Conservation (phyloP, 495 filamentous ascomycete genomes). For the Hypoxylon trugodes region DNA sequence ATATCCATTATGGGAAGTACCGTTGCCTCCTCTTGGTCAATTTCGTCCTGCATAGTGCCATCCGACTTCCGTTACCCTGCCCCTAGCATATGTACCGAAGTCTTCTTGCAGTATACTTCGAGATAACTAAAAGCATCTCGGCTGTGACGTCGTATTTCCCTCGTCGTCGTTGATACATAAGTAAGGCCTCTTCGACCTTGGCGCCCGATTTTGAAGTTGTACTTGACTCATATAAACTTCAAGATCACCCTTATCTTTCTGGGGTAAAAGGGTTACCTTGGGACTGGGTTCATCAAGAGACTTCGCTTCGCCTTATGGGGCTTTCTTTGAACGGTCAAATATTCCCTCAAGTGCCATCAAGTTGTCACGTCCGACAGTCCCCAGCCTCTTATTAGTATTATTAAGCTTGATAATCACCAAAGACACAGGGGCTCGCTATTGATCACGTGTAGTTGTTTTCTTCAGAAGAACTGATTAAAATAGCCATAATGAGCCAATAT, state of each 20-base stretch:
- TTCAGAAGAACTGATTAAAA: neutral
- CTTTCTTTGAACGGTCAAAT: constrained; percentile 8
- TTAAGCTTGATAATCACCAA: neutral
- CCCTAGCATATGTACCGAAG: constrained; percentile 29
- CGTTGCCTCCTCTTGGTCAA: constrained; percentile 20
- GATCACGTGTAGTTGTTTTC: constrained; percentile 19
- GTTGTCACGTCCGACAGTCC: neutral
- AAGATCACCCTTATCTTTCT: constrained; percentile 22
- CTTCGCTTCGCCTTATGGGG: constrained; percentile 30
- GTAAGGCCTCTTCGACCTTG: constrained; percentile 17
- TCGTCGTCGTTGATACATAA: constrained; percentile 28
- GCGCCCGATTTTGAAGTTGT: constrained; percentile 12
- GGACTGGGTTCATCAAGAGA: constrained; percentile 22
- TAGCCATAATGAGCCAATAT: neutral
- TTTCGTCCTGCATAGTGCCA: constrained; percentile 20
- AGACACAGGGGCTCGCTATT: neutral
- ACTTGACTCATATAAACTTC: constrained; percentile 32
- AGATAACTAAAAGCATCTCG: constrained; percentile 20
- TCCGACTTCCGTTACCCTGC: constrained; percentile 7
- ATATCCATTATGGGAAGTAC: constrained; percentile 30
- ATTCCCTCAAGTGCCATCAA: constrained; percentile 6
- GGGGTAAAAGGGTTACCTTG: constrained; percentile 29
- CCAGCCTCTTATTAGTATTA: neutral
- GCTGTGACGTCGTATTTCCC: constrained; percentile 29
- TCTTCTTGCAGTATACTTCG: constrained; percentile 9